These are phyloP conservation scores for Colletotrichum sp. DNA, from an alignment of 2,329 filamentous ascomycete genomes.

Conservation along the genomic window DNA sequence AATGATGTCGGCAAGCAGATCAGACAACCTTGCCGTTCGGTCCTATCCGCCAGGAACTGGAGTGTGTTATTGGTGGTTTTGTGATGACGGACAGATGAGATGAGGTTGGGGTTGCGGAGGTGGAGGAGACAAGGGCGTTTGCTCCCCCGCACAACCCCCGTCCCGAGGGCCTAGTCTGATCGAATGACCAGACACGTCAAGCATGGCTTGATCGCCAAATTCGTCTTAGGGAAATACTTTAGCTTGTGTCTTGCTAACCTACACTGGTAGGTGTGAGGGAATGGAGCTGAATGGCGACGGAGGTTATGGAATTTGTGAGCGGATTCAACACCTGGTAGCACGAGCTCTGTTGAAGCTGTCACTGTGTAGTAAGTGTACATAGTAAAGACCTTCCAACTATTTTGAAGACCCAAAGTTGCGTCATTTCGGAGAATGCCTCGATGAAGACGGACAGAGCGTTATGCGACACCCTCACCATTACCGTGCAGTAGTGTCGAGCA, in stretches of 20 bases:
- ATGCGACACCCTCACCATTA: neutral
- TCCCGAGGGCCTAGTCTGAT: constrained; percentile 3
- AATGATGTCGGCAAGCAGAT: constrained; percentile 12
- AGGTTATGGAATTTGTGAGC: neutral
- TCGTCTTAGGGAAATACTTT: neutral
- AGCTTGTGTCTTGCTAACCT: neutral
- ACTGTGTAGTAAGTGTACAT: neutral
- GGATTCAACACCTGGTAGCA: neutral
- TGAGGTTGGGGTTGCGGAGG: neutral
- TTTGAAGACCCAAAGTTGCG: neutral
- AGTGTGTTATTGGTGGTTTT: constrained; percentile 8
- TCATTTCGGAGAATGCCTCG: neutral
- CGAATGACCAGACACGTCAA: constrained; percentile 11
- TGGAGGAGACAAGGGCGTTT: neutral
- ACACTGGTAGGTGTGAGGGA: neutral
- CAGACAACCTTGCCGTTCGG: constrained; percentile 13
- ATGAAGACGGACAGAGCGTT: neutral
- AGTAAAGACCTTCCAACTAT: neutral
- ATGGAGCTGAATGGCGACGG: neutral
- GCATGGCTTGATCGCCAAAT: neutral
- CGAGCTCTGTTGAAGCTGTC: neutral
- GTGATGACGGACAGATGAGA: neutral
- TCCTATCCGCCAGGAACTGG: constrained; percentile 8
- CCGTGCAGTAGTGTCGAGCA: constrained; percentile 5
- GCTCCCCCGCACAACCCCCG: constrained; percentile 13